These are phyloP conservation scores for Trematosphaeria pertusa DNA, from an alignment of 2,329 filamentous ascomycete genomes.

Conservation along the genomic window DNA sequence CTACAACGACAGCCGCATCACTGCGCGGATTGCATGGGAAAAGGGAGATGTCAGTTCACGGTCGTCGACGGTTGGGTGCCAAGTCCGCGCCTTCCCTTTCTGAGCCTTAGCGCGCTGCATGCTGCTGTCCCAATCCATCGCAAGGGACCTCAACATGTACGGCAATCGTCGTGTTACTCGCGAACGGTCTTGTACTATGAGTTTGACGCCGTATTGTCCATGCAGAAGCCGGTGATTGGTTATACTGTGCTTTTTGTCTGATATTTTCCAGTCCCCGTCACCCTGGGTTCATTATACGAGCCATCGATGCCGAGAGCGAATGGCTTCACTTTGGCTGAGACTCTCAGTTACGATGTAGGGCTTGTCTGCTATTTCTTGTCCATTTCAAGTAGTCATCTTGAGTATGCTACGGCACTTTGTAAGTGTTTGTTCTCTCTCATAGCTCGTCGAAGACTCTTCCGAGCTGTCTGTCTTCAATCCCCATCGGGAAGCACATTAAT, in stretches of 20 bases:
- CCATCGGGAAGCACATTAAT: no score
- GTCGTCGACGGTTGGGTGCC: constrained; percentile 9
- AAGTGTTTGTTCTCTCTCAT: no score
- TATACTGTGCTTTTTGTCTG: background rate
- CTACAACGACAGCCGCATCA: constrained; percentile 2
- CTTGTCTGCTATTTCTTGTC: no score
- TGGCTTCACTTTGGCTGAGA: no score
- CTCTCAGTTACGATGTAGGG: no score
- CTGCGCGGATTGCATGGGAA: constrained; percentile 6
- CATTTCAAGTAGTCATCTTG: no score
- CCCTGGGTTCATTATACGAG: background rate
- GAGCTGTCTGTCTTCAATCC: no score
- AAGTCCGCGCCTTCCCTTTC: constrained; percentile 12
- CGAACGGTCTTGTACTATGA: constrained; percentile 7
- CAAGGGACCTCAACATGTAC: constrained; percentile 16
- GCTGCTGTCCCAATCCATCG: constrained; percentile 6
- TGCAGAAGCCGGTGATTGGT: background rate
- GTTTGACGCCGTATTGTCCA: background rate
- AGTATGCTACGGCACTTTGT: no score
- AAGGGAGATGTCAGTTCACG: constrained; percentile 20
- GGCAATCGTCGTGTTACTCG: constrained; percentile 17
- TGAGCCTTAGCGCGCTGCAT: constrained; percentile 5
- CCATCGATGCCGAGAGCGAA: no score
- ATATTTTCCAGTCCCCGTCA: background rate
- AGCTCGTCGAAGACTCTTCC: no score